Conservation (phyloP, 2,329 filamentous ascomycete species). For the Fonsecaea multimorphosa region DNA sequence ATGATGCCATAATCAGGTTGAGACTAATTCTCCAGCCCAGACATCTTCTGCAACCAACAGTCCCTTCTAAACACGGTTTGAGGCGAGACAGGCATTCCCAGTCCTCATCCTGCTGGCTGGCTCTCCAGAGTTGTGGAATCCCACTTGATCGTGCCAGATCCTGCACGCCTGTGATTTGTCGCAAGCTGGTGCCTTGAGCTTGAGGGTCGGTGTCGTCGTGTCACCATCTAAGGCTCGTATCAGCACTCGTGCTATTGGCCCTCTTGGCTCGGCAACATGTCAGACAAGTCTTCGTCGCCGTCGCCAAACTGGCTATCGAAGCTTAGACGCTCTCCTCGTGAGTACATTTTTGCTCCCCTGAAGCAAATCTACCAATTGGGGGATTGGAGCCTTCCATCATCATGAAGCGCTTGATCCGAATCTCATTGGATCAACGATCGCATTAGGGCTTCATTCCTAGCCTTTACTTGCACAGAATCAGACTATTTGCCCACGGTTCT, state of each 20-base stretch:
- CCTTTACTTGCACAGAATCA: neutral
- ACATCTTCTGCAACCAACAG: neutral
- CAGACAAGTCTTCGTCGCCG: slow-evolving; percentile 26
- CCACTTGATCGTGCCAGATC: neutral
- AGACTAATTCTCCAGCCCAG: slow-evolving; percentile 14
- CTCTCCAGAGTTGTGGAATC: slow-evolving; percentile 19
- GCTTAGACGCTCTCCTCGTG: slow-evolving; percentile 13
- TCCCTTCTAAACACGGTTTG: neutral
- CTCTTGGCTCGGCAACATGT: slow-evolving; percentile 20
- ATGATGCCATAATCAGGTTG: slow-evolving; percentile 20
- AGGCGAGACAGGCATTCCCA: neutral
- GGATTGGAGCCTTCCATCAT: no score
- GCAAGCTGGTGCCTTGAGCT: neutral
- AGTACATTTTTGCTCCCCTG: neutral
- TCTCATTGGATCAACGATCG: neutral
- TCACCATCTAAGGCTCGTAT: neutral
- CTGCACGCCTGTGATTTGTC: neutral
- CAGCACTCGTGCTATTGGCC: neutral
- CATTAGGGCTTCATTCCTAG: neutral
- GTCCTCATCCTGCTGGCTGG: neutral
- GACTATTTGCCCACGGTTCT: neutral
- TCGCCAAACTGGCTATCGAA: slow-evolving; percentile 29
- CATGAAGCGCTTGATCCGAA: neutral
- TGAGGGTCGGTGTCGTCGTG: neutral
- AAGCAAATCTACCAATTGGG: neutral